Evolutionary conservation across 495 filamentous ascomycete genomes (phyloP).

Genomic region (Haplographium delicatum): DNA sequence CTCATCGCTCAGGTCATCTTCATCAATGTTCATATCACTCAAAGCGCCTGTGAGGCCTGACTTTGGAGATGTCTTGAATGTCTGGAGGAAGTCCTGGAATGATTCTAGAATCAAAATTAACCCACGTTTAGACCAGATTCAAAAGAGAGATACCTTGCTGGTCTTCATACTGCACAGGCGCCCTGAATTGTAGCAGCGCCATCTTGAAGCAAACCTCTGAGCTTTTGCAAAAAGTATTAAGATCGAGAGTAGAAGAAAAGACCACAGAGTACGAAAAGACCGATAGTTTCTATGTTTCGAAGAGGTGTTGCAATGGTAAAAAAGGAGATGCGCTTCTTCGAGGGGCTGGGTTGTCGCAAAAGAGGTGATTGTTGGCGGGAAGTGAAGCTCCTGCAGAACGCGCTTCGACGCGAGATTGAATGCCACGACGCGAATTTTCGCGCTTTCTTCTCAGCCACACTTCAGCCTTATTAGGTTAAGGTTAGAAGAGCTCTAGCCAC

Average conservation of each 20-base stretch:
- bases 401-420: not conserved
- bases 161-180: slow-evolving; percentile 76
- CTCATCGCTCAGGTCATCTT: slow-evolving; percentile 83
- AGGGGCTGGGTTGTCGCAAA: slow-evolving; percentile 20
- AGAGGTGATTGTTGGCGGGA: slow-evolving; percentile 1
- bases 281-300: not conserved
- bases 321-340: slow-evolving; percentile 3
- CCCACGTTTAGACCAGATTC: no score
- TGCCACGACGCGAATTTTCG: slow-evolving; percentile 5
- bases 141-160: slow-evolving; percentile 80
- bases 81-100: slow-evolving; percentile 81
- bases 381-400: not conserved
- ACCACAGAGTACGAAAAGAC: not conserved
- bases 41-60: slow-evolving; percentile 65
- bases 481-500: no score
- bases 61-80: slow-evolving; percentile 79
- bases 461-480: not conserved
- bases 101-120: no score
- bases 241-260: not conserved
- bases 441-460: not conserved
- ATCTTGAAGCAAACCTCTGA: slow-evolving; percentile 41
- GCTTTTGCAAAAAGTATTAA: not conserved
- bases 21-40: slow-evolving; percentile 79
- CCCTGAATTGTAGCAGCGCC: slow-evolving; percentile 71
- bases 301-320: not conserved